phyloP scores from a whole-genome alignment of 257 asterid genomes.

The Handroanthus guayacan region DNA sequence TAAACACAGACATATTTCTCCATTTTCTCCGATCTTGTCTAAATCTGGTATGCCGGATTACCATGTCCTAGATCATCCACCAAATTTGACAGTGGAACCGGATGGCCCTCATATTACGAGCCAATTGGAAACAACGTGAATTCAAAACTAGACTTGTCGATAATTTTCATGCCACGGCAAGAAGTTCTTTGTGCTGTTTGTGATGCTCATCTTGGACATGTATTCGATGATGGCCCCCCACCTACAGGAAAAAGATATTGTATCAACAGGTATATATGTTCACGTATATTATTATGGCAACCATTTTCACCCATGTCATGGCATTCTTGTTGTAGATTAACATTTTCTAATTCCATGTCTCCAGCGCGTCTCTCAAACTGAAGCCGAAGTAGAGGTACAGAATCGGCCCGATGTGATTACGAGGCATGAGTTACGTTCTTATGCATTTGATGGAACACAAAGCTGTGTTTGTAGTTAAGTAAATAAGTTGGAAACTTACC shows the following conservation, averaged over 20 bases:
- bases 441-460: background rate
- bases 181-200: constrained; percentile 84
- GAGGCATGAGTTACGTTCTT: background rate
- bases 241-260: constrained; percentile 93
- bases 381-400: constrained; percentile 47
- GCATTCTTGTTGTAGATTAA: background rate
- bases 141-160: constrained; percentile 83
- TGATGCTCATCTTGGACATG: constrained; percentile 95
- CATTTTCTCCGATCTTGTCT: background rate
- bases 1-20: background rate
- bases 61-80: constrained; percentile 72
- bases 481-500: no score
- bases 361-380: constrained; percentile 78
- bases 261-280: constrained; percentile 78
- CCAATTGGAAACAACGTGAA: constrained; percentile 82
- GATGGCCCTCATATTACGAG: constrained; percentile 93
- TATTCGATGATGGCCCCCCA: constrained; percentile 88
- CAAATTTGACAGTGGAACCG: constrained; percentile 93
- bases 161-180: constrained; percentile 90
- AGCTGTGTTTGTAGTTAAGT: no score
- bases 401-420: background rate
- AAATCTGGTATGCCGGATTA: constrained; percentile 5
- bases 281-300: background rate
- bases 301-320: background rate
- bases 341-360: background rate